These are phyloP conservation scores for Capsicum baccatum DNA, from an alignment of 257 asterid genomes.

Conservation along the genomic window DNA sequence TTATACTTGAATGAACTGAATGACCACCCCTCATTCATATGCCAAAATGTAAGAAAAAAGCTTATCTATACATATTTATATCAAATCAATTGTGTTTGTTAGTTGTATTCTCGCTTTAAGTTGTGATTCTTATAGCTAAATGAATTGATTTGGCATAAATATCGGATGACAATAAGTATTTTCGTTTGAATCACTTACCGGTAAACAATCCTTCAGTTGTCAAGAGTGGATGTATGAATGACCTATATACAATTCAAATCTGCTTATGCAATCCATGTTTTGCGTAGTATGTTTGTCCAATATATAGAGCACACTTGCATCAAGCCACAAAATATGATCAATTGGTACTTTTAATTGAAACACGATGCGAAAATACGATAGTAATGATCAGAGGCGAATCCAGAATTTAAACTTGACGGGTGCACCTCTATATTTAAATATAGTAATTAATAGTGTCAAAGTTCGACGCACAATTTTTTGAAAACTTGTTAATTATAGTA, in stretches of 20 bases:
- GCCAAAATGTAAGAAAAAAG: not conserved
- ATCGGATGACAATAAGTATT: not conserved
- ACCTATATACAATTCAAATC: not conserved
- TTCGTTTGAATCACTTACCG: not conserved
- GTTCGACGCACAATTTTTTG: too few species aligned
- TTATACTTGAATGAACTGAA: slow-evolving; percentile 16
- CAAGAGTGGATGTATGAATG: not conserved
- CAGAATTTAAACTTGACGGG: too few species aligned
- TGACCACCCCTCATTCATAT: not conserved
- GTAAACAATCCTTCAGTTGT: not conserved
- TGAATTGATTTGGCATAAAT: not conserved
- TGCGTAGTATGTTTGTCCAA: not conserved
- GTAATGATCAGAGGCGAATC: too few species aligned
- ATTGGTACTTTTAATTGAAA: not conserved
- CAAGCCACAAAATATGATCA: not conserved
- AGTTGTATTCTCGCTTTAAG: not conserved
- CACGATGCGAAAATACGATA: not conserved
- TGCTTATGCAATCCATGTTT: not conserved
- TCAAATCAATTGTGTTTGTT: not conserved
- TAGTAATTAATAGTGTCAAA: too few species aligned
- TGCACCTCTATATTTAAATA: too few species aligned
- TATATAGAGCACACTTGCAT: not conserved
- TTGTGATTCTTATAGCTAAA: not conserved
- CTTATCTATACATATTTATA: slow-evolving; percentile 12
- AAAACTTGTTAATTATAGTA: too few species aligned